Base-by-base conservation (phyloP, 2,329 filamentous ascomycete genomes). In the Arthroderma uncinatum region DNA sequence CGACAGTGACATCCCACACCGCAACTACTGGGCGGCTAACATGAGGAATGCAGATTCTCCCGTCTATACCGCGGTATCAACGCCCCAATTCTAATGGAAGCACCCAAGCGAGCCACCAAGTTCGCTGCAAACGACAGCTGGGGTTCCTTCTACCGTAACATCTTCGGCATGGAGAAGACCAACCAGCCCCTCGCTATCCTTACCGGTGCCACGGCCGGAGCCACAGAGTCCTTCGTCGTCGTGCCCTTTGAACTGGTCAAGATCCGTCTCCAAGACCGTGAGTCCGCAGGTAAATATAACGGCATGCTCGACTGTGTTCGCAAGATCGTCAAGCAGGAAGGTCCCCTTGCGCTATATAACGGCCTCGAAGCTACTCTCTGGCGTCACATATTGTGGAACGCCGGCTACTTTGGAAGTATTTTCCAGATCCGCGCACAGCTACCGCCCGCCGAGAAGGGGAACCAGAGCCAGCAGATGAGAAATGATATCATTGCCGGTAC, bases 121-220 rank as follows among this genome's bases (percentile, higher is more conserved):
- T 98, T 98, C 75, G 92, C 93, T 50, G 93, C 93, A 75, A 98
- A 98, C 76, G 93, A 98, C 72, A 89, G 92, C 72, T 98, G 93
- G 93, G 93, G 93, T 67, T 84, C 90, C 74, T 82, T 96, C 75
- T 98, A 95, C 79, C 87, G 90, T 70, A 86, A 86, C 64, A 71
- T 86, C 54, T 97, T 98, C 70, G 89, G 88, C 63, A 79, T 86
- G 57, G 74, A 82, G 57, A 88, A 95, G 77, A 93, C 94, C 85
- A 97, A 82, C 69, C 93, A 98, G 76, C 82, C 83, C 1, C 82
- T 98, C 59, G 95, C 93, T 23, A 82, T 96, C 63, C 82, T 98
- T 54, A 98, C 93, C 2, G 93, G 93, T 65, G 93, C 93, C 34
- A 89, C 90, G 23, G 93, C 93, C 59, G 93, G 93, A 71, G 93